Base-by-base conservation (phyloP, 1,284 basidiomycete genomes). In the Ganoderma sinense region DNA sequence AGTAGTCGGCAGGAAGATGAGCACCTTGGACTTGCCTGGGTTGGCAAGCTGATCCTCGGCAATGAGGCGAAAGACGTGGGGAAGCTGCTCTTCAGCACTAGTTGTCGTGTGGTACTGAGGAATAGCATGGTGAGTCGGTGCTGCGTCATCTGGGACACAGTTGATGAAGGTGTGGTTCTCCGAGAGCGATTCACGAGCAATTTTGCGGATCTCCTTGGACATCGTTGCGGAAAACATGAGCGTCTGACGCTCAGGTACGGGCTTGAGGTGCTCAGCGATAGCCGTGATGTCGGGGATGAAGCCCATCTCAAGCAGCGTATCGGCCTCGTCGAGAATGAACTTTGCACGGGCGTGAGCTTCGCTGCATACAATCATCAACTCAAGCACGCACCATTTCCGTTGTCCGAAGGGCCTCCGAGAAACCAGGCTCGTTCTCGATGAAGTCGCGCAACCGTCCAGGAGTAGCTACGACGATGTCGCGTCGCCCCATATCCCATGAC, bases 271-370 rank as follows among this genome's bases (percentile, higher is more conserved):
- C 2, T 84, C 76, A 41, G 89, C 83, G 76, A 99, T 97, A 1
- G 86, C 88, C 48, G 95, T 89, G 59, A 99, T 91, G 74, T 98
- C 97, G 59, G 94, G 89, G 11, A 94, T 89, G 90, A 99, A 99
- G 74, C 97, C 97, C 93, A 98, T 95, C 74, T 98, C 97, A 55
- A 99, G 86, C 16, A 99, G 87, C 0, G 95, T 97, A 80, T 99
- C 98, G 13, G 97, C 97, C 82, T 99, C 97, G 78, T 99, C 97
- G 65, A 99, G 85, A 70, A 99, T 86, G 68, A 99, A 87, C 91
- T 56, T 18, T 95, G 76, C 4, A 45, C 63, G 71, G n/a, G 63
- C 60, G 26, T 61, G 40, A 61, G 59, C n/a, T 18, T 23, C 59
- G 13, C 23, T 13, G 39, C 16, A 7, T n/a, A 33, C 61, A 64